Evolutionary conservation across 805 yeast genomes (phyloP).

Genomic region (Yamadazyma phyllophila): DNA sequence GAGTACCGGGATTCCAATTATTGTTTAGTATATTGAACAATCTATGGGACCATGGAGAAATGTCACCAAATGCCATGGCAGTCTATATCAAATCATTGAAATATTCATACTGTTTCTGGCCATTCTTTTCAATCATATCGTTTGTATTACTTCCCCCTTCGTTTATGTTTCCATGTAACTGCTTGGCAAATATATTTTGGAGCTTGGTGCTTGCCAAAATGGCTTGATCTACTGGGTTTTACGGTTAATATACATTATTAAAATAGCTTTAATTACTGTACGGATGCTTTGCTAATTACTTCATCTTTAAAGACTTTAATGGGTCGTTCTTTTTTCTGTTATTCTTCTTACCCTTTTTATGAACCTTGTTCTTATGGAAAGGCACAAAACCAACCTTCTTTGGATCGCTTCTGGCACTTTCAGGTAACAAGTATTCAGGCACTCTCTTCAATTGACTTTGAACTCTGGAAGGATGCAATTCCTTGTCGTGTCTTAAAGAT

Average conservation of each 20-base stretch:
- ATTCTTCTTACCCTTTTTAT: conserved; percentile 37
- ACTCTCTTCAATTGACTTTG: conserved; percentile 87
- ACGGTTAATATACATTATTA: not conserved
- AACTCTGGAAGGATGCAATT: conserved; percentile 74
- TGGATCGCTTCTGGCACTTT: conserved; percentile 57
- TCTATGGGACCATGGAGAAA: conserved; percentile 54
- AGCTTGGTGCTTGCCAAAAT: conserved; percentile 46
- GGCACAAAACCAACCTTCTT: conserved; percentile 70
- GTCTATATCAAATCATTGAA: conserved; percentile 48
- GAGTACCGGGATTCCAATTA: conserved; percentile 54
- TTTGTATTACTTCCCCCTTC: conserved; percentile 48
- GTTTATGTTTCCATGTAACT: conserved; percentile 58
- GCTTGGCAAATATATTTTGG: conserved; percentile 57
- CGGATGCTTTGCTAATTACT: conserved; percentile 3
- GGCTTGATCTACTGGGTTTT: conserved; percentile 9
- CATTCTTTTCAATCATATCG: conserved; percentile 50
- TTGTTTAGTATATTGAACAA: conserved; percentile 47
- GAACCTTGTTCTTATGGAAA: conserved; percentile 53
- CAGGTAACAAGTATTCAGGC: conserved; percentile 88
- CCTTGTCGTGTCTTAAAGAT: conserved; percentile 88
- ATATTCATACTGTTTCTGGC: conserved; percentile 59
- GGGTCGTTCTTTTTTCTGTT: conserved; percentile 56
- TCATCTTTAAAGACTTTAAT: conserved; percentile 46
- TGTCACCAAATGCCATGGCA: conserved; percentile 29
- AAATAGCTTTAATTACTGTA: not conserved